phyloP scores from a whole-genome alignment of 306 rosid genomes.

The Sphenostylis stenocarpa region DNA sequence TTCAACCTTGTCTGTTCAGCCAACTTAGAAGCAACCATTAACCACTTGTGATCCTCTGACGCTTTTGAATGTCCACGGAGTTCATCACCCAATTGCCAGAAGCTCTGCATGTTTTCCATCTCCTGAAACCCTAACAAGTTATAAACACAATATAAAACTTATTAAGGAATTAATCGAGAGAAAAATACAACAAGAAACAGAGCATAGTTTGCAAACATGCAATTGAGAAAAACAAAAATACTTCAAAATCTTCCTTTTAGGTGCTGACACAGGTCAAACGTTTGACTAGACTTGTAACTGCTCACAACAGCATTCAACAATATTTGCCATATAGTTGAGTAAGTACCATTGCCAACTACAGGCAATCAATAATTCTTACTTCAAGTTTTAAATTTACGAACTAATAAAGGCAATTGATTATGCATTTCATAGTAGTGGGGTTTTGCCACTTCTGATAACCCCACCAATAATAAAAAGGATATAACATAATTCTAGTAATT shows the following conservation, averaged over 20 bases:
- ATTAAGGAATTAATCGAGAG: neutral
- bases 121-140: slow-evolving; percentile 44
- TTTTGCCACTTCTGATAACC: neutral
- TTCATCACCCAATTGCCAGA: slow-evolving; percentile 96
- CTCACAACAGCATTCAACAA: neutral
- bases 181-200: neutral
- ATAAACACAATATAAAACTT: slow-evolving; percentile 13
- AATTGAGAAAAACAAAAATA: neutral
- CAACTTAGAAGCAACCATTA: slow-evolving; percentile 85
- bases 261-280: neutral
- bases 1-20: slow-evolving; percentile 93
- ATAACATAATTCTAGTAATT: neutral
- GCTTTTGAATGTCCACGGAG: slow-evolving; percentile 94
- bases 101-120: slow-evolving; percentile 82
- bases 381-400: neutral
- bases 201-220: neutral
- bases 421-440: neutral
- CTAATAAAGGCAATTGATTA: neutral
- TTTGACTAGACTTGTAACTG: neutral
- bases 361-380: neutral
- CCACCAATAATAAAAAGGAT: neutral
- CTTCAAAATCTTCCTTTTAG: neutral
- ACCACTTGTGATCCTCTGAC: slow-evolving; percentile 95
- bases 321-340: neutral
- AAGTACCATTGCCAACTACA: neutral